Evolutionary conservation across 129 eudicot species (phyloP).

Genomic region (Flaveria trinervia): DNA sequence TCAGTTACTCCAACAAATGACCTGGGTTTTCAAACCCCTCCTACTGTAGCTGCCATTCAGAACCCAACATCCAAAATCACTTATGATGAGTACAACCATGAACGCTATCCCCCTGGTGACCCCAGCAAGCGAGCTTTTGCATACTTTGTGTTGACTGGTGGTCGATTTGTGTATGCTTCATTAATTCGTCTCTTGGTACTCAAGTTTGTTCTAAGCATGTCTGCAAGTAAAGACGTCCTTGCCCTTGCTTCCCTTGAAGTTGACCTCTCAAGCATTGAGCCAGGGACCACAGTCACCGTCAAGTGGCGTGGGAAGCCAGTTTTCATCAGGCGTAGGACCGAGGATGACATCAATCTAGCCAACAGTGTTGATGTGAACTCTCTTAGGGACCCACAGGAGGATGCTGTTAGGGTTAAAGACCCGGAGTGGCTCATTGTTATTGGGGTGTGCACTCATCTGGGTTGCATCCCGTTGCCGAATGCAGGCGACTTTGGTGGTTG

Average conservation of each 20-base stretch:
- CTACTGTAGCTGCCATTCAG: slow-evolving; percentile 70
- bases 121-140: slow-evolving; percentile 92
- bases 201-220: slow-evolving; percentile 82
- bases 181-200: slow-evolving; percentile 69
- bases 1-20: slow-evolving; percentile 58
- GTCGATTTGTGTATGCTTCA: slow-evolving; percentile 77
- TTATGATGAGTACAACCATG: slow-evolving; percentile 77
- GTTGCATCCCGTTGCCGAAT: slow-evolving; percentile 85
- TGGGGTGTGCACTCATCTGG: slow-evolving; percentile 84
- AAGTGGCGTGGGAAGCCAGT: slow-evolving; percentile 94
- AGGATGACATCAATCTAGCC: slow-evolving; percentile 70
- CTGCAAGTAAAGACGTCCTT: slow-evolving; percentile 86
- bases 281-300: slow-evolving; percentile 76
- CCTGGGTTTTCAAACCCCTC: slow-evolving; percentile 44
- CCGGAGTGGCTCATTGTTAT: slow-evolving; percentile 87
- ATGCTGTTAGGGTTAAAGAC: slow-evolving; percentile 66
- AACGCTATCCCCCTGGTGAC: slow-evolving; percentile 84
- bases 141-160: slow-evolving; percentile 80
- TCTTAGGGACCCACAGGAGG: slow-evolving; percentile 77
- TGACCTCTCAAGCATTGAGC: slow-evolving; percentile 73
- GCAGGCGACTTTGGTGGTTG: slow-evolving; percentile 90
- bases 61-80: slow-evolving; percentile 71
- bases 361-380: slow-evolving; percentile 70
- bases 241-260: slow-evolving; percentile 87
- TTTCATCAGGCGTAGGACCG: slow-evolving; percentile 72